phyloP scores from a whole-genome alignment of 495 filamentous ascomycete genomes.

The Bryoglossum gracile region DNA sequence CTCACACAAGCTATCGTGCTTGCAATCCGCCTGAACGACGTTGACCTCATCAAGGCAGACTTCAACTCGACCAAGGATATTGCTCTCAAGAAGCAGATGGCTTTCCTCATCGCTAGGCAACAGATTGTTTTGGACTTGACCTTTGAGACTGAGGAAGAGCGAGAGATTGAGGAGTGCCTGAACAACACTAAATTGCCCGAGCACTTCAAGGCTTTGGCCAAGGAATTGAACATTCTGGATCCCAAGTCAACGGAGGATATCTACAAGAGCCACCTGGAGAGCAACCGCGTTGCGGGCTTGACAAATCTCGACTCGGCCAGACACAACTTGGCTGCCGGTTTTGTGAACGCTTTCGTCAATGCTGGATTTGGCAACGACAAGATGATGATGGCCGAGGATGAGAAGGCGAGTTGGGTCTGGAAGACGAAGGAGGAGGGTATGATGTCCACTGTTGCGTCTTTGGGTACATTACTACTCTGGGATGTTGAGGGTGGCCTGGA shows the following conservation, averaged over 20 bases:
- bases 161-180: conserved; percentile 70
- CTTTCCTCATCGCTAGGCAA: conserved; percentile 86
- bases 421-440: conserved; percentile 98
- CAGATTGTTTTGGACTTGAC: conserved; percentile 73
- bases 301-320: conserved; percentile 92
- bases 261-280: conserved; percentile 98
- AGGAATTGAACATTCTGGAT: conserved; percentile 94
- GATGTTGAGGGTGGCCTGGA: conserved; percentile 85
- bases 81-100: conserved; percentile 86
- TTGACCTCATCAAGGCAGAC: conserved; percentile 68
- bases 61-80: conserved; percentile 73
- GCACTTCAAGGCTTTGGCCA: conserved; percentile 87
- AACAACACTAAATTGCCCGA: conserved; percentile 82
- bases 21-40: conserved; percentile 87
- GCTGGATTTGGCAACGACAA: conserved; percentile 93
- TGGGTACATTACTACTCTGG: conserved; percentile 84
- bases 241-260: conserved; percentile 98
- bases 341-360: conserved; percentile 95
- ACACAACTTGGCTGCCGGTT: conserved; percentile 91
- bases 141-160: conserved; percentile 55
- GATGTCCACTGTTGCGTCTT: conserved; percentile 89
- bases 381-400: conserved; percentile 81
- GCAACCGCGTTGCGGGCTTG: conserved; percentile 79
- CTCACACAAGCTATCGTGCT: conserved; percentile 88
- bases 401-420: conserved; percentile 92